Evolutionary conservation across 768 basidiomycete species (phyloP).

Genomic region (Heimioporus sp.): DNA sequence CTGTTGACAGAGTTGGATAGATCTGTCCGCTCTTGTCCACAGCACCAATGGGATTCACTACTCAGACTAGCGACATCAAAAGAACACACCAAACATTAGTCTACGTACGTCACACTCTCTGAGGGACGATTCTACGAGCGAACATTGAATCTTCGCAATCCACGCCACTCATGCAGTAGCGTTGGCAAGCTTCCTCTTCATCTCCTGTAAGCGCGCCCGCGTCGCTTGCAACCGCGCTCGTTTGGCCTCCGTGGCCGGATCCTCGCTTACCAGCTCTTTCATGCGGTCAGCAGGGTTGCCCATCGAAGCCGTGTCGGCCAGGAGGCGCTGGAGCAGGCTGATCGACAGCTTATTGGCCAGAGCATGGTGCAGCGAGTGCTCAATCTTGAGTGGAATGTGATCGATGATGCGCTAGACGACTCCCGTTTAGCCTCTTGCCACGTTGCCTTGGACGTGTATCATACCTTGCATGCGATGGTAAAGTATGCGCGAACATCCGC

Average conservation of each 20-base stretch:
- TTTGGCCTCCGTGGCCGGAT: constrained; percentile 34
- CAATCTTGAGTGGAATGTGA: constrained; percentile 48
- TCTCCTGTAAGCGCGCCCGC: constrained; percentile 38
- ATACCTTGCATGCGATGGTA: constrained; percentile 52
- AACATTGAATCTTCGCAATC: background rate
- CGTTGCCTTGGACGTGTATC: background rate
- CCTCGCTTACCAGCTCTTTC: constrained; percentile 45
- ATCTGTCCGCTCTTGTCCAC: too few species aligned
- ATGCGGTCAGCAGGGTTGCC: constrained; percentile 30
- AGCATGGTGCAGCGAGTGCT: constrained; percentile 41
- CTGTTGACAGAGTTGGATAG: too few species aligned
- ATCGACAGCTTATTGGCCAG: constrained; percentile 35
- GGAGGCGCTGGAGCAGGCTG: constrained; percentile 35
- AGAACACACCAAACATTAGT: too few species aligned
- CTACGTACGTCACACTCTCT: too few species aligned
- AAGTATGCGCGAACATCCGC: constrained; percentile 57
- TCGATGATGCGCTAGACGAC: constrained; percentile 51
- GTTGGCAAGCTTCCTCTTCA: constrained; percentile 35
- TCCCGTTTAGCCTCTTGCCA: background rate
- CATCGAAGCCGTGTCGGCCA: constrained; percentile 15
- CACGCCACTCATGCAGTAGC: constrained; percentile 18
- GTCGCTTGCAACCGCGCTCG: constrained; percentile 34
- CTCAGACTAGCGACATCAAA: too few species aligned
- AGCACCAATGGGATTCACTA: too few species aligned
- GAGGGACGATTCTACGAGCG: too few species aligned